Conservation (phyloP, 2,329 filamentous ascomycete species). For the Cordyceps cicadae region DNA sequence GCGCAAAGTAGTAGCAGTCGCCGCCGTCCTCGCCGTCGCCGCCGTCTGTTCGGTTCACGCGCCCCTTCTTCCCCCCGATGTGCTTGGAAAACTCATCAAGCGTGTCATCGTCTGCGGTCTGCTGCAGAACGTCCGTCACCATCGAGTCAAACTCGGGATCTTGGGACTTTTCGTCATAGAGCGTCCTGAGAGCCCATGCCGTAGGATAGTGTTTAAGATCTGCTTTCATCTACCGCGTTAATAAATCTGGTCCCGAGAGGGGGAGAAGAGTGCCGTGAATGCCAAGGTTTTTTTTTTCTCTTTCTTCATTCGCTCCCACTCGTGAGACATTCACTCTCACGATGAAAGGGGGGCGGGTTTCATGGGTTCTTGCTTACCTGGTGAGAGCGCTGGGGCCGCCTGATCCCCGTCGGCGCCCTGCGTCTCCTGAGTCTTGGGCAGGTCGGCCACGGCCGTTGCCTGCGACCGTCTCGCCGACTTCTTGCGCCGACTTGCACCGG, state of each 20-base stretch:
- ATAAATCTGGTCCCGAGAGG: constrained; percentile 40
- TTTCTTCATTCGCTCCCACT: neutral
- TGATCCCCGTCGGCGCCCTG: constrained; percentile 1
- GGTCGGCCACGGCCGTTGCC: neutral
- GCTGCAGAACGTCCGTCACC: constrained; percentile 49
- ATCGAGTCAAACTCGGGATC: constrained; percentile 46
- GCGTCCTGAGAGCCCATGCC: constrained; percentile 50
- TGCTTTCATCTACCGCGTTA: constrained; percentile 47
- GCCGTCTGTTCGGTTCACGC: constrained; percentile 46
- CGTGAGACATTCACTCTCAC: neutral
- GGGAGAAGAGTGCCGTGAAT: neutral
- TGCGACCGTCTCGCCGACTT: constrained; percentile 13
- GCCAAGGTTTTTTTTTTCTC: neutral
- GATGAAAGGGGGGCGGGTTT: neutral
- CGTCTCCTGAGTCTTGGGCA: constrained; percentile 16
- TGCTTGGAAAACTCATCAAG: constrained; percentile 42
- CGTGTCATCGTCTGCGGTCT: constrained; percentile 46
- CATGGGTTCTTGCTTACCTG: constrained; percentile 9
- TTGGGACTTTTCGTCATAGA: constrained; percentile 50
- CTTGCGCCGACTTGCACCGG: constrained; percentile 27
- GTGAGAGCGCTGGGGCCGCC: constrained; percentile 1
- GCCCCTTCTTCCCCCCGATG: constrained; percentile 43
- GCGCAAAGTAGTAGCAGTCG: constrained; percentile 46
- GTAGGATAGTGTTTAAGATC: constrained; percentile 51
- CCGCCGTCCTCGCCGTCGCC: constrained; percentile 35